Base-by-base conservation (phyloP, 495 filamentous ascomycete genomes). In the Neurospora pannonica region DNA sequence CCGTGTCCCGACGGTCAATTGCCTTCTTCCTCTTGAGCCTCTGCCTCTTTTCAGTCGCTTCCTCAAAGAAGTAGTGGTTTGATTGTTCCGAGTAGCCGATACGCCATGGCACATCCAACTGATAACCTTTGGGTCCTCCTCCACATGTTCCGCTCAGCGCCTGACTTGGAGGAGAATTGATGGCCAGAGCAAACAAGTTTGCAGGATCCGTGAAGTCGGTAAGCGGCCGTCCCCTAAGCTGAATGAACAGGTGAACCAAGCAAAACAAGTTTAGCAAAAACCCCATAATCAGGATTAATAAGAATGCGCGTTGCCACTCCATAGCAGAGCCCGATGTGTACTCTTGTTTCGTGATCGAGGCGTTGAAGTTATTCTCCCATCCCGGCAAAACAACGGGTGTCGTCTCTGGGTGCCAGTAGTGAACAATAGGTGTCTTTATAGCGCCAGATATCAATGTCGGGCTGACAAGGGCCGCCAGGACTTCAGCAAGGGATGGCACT, bases 121-220 rank as follows among this genome's bases (percentile, higher is more conserved):
- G 86, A 0, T 77, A 72, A 0, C 82, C 82, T 21, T 85, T 81
- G 0, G 90, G 90, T 0, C 91, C 90, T 40, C 83, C 87, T 21
- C 90, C 91, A 81, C 91, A 92, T n/a, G 84, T 85, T 4, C 92
- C 92, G 3, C 84, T 80, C 28, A 94, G 74, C 15, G 81, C 77
- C 28, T 83, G 71, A 36, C 84, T 87, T 0, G 88, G 85, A 28
- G 92, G 92, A 60, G 87, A 90, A 78, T 93, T 93, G 38, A 94
- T 80, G 2, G 91, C 88, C 1, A 94, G 80, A 1, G 89, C 81
- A 78, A 94, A 94, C 0, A 93, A 80, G 75, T 93, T 93, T 70
- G 88, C 87, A 2, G 92, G 91, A 74, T 95, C 92, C 17, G 90
- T 92, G 81, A 91, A 94, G 79, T 94, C 92, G 13, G 89, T 75